Evolutionary conservation across 1,139 yeast genomes (phyloP), one percentile per base, ranked within the genome.

Genomic region (Citeromyces hawaiiensis): DNA sequence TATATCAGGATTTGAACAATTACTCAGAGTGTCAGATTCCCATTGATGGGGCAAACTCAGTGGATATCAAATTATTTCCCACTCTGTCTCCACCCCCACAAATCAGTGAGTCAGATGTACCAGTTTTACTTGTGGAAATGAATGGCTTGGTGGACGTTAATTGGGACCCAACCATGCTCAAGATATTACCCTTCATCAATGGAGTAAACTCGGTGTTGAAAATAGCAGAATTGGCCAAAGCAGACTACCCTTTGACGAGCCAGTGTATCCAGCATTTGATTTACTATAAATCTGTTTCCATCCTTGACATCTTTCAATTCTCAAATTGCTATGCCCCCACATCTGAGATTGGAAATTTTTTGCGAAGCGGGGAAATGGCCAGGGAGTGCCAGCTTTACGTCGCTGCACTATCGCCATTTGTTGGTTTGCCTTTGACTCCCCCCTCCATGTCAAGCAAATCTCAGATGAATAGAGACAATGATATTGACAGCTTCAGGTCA

Each of bases 91-190:
- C 93, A 1, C 96, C 97, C 0, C 83, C 86, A 1, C 74, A 73
- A 39, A 62, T 85, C 50, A 60, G 74, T 72, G 38, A 87, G 31
- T 65, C 70, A 50, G 95, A 91, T 54, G 98, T 91, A 0, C 98
- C 98, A 0, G 74, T 87, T 2, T 73, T 94, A 4, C 80, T 91
- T 0, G 94, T 88, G 2, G 75, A 78, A 41, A 60, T 88, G 31
- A 68, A 68, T 33, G 64, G 73, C 31, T 64, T 91, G 46, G 78
- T 85, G 29, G 98, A 91, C 57, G 82, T 82, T 5, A 83, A 83
- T 50, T 91, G 98, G 97, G 98, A 91, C 54, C 96, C 97, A 1
- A 91, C 97, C 2, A 82, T 91, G 93, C 66, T 86, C 36, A 81
- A 82, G 47, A 83, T 91, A 29, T 61, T 86, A 11, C 96, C 96